Evolutionary conservation across 2,329 filamentous ascomycete species (phyloP).

Genomic region (Whalleya microplaca): DNA sequence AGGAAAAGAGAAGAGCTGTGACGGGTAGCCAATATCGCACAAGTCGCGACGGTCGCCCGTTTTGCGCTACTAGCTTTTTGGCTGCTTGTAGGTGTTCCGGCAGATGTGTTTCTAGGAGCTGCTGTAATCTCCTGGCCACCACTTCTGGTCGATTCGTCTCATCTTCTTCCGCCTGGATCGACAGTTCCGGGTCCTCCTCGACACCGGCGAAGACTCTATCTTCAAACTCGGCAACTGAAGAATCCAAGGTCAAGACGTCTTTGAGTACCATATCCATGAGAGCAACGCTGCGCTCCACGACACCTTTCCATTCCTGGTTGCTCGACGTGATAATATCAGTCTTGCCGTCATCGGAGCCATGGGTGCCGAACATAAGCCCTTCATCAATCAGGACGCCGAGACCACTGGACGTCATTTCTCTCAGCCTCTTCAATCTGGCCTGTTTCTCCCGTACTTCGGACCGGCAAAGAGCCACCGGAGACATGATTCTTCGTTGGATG

Average conservation of each 20-base stretch:
- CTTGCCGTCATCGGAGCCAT: slow-evolving; percentile 58
- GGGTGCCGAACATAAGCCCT: slow-evolving; percentile 70
- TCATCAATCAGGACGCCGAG: slow-evolving; percentile 88
- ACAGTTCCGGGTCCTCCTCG: slow-evolving; percentile 63
- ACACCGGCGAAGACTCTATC: slow-evolving; percentile 67
- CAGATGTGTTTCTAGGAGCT: slow-evolving; percentile 70
- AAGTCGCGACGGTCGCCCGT: slow-evolving; percentile 75
- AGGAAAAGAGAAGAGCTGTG: slow-evolving; percentile 73
- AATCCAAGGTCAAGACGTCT: slow-evolving; percentile 68
- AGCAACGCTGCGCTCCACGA: slow-evolving; percentile 78
- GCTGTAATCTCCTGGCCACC: slow-evolving; percentile 68
- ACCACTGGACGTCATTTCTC: slow-evolving; percentile 81
- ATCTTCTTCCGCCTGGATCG: slow-evolving; percentile 54
- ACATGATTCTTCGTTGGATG: slow-evolving; percentile 73
- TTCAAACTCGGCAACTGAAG: slow-evolving; percentile 66
- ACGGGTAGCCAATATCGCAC: slow-evolving; percentile 90
- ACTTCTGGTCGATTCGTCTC: slow-evolving; percentile 56
- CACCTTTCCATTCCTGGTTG: slow-evolving; percentile 64
- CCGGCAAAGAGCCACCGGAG: slow-evolving; percentile 75
- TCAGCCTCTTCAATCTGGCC: slow-evolving; percentile 69
- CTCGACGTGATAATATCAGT: slow-evolving; percentile 49
- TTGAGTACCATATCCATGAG: slow-evolving; percentile 85
- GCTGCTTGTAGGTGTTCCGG: slow-evolving; percentile 67
- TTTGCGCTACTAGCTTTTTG: slow-evolving; percentile 57
- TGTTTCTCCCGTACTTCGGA: slow-evolving; percentile 78